phyloP scores from a whole-genome alignment of 305 asterid species.

The Petunia hybrid region DNA sequence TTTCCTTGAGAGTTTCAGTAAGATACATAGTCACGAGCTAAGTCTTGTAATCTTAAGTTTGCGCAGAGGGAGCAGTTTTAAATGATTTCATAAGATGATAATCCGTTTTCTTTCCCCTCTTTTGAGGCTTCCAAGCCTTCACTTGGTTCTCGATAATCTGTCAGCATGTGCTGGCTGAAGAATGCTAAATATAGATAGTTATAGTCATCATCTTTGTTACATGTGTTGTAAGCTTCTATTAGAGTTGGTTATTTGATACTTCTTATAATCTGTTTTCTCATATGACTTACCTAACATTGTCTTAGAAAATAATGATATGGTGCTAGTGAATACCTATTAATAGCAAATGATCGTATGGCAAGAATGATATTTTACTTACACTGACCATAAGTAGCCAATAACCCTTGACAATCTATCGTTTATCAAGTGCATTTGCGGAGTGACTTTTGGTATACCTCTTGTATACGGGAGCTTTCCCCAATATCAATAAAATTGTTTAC shows the following conservation, averaged over 20 bases:
- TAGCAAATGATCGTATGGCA: neutral
- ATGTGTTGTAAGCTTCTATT: neutral
- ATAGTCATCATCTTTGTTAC: conserved; percentile 10
- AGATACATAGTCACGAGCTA: neutral
- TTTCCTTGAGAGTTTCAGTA: conserved; percentile 21
- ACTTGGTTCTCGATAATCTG: conserved; percentile 27
- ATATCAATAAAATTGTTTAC: no score
- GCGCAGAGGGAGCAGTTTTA: neutral
- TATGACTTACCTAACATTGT: neutral
- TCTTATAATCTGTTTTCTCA: neutral
- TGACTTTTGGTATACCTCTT: neutral
- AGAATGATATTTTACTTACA: neutral
- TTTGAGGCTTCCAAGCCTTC: neutral
- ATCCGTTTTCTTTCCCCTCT: no score
- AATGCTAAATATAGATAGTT: neutral
- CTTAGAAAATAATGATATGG: neutral
- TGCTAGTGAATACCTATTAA: neutral
- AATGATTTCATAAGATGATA: neutral
- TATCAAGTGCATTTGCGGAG: neutral
- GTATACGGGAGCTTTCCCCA: no score
- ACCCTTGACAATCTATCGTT: neutral
- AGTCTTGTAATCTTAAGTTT: conserved; percentile 5
- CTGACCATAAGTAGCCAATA: neutral
- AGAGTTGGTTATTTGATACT: neutral
- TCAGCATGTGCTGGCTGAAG: neutral